A percentile compares a stretch with the other conserved stretches of the same genome.
Evolutionary conservation across 306 rosid species (phyloP).

Genomic region (Malus fusca): DNA sequence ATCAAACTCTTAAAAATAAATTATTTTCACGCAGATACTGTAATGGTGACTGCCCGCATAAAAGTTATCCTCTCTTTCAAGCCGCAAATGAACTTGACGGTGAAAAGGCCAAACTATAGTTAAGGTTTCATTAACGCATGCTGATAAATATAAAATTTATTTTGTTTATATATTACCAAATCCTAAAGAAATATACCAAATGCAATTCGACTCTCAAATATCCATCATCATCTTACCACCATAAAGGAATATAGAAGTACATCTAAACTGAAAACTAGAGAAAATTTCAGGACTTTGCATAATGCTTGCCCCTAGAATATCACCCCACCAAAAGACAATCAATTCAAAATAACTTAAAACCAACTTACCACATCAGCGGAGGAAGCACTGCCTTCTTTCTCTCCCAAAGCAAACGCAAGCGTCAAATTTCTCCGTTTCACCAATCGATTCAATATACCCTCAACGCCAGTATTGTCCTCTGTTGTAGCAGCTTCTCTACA

Average conservation of each 20-base stretch:
- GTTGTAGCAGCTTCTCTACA: slow-evolving; percentile 42
- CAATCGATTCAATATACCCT: slow-evolving; percentile 79
- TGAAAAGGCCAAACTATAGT: not conserved
- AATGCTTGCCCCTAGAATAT: not conserved
- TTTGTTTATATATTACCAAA: not conserved
- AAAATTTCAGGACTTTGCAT: not conserved
- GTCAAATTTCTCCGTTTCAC: slow-evolving; percentile 55
- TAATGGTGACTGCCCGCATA: not conserved
- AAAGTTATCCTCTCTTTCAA: not conserved
- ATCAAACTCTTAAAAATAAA: slow-evolving; percentile 1
- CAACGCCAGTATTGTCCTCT: slow-evolving; percentile 63
- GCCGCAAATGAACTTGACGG: not conserved
- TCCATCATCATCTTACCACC: not conserved
- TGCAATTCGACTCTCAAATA: not conserved
- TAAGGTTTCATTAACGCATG: not conserved
- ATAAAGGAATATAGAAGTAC: not conserved
- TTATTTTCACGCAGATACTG: not conserved
- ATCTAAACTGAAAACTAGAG: not conserved
- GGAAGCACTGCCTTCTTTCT: slow-evolving; percentile 27
- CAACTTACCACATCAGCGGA: slow-evolving; percentile 42
- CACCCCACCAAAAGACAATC: slow-evolving; percentile 3
- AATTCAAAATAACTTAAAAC: not conserved
- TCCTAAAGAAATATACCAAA: not conserved
- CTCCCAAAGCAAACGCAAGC: slow-evolving; percentile 32
- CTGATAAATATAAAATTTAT: not conserved